A percentile compares a stretch with the other conserved stretches of the same genome.
Evolutionary conservation across 495 filamentous ascomycete genomes (phyloP).

Genomic region (Penicillium ucsense): DNA sequence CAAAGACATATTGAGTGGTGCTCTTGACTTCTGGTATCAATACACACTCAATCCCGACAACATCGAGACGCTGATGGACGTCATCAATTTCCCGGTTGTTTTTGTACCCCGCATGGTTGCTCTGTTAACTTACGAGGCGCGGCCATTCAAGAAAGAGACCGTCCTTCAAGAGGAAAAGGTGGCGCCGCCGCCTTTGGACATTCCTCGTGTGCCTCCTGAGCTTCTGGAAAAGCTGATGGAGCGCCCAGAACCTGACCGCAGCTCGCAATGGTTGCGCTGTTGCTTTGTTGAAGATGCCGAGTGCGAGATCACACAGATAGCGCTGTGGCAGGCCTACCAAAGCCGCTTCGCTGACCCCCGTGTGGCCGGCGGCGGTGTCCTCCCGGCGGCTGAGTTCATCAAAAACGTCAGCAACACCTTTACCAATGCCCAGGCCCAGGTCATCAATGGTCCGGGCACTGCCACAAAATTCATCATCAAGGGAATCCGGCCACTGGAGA

Average conservation of each 20-base stretch:
- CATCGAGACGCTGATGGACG: slow-evolving; percentile 56
- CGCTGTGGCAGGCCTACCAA: slow-evolving; percentile 95
- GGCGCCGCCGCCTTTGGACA: slow-evolving; percentile 45
- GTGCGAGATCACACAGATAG: slow-evolving; percentile 88
- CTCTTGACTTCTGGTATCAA: slow-evolving; percentile 91
- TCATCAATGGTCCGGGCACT: slow-evolving; percentile 46
- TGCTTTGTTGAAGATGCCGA: slow-evolving; percentile 73
- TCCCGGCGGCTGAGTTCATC: slow-evolving; percentile 92
- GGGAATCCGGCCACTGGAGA: slow-evolving; percentile 70
- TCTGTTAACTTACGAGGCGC: slow-evolving; percentile 59
- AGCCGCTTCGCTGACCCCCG: slow-evolving; percentile 54
- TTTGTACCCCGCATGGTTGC: slow-evolving; percentile 68
- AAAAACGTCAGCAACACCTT: slow-evolving; percentile 82
- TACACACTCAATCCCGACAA: slow-evolving; percentile 84
- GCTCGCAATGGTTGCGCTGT: slow-evolving; percentile 64
- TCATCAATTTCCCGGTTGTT: slow-evolving; percentile 51
- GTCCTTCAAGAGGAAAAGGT: slow-evolving; percentile 38
- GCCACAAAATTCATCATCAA: slow-evolving; percentile 85
- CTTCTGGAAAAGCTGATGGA: slow-evolving; percentile 66
- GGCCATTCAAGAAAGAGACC: slow-evolving; percentile 28
- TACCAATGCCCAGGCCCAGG: slow-evolving; percentile 69
- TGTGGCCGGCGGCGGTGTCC: slow-evolving; percentile 45
- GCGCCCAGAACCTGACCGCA: slow-evolving; percentile 76
- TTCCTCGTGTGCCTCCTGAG: slow-evolving; percentile 65
- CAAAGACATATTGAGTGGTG: slow-evolving; percentile 77